These are phyloP conservation scores for Aureobasidium sp. DNA, from an alignment of 2,329 filamentous ascomycete species.

Conservation along the genomic window DNA sequence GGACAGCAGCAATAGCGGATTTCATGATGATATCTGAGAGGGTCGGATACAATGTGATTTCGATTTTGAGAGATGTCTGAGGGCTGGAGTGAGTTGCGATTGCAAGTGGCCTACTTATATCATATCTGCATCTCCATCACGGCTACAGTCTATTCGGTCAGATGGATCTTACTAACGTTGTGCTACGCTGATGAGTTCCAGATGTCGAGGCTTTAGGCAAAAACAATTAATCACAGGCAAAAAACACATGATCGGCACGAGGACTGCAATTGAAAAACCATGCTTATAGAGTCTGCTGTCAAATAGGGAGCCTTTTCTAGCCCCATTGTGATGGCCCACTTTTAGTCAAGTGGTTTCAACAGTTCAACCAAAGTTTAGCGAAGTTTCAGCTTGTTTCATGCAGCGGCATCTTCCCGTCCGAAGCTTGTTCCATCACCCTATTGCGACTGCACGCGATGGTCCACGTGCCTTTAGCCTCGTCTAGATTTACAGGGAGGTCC, in stretches of 20 bases:
- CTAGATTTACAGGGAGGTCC: neutral
- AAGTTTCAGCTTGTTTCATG: conserved; percentile 8
- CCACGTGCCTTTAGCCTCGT: neutral
- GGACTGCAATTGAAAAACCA: neutral
- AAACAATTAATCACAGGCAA: conserved; percentile 1
- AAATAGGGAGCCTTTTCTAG: neutral
- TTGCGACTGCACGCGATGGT: neutral
- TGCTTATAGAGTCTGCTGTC: neutral
- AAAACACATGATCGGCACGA: neutral
- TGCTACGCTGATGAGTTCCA: neutral
- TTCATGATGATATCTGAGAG: neutral
- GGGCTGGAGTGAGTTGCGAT: neutral
- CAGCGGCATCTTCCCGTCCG: neutral
- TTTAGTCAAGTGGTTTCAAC: neutral
- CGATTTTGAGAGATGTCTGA: neutral
- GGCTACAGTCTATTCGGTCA: neutral
- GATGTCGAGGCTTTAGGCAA: conserved; percentile 2
- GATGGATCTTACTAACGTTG: neutral
- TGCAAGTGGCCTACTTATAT: neutral
- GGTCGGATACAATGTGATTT: neutral
- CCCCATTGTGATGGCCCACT: neutral
- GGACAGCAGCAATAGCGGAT: neutral
- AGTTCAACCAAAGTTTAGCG: neutral
- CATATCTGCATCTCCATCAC: neutral
- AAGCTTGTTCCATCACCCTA: conserved; percentile 10